Conservation (phyloP, 208 protist genomes). For the Endotrypanum monterogeii region DNA sequence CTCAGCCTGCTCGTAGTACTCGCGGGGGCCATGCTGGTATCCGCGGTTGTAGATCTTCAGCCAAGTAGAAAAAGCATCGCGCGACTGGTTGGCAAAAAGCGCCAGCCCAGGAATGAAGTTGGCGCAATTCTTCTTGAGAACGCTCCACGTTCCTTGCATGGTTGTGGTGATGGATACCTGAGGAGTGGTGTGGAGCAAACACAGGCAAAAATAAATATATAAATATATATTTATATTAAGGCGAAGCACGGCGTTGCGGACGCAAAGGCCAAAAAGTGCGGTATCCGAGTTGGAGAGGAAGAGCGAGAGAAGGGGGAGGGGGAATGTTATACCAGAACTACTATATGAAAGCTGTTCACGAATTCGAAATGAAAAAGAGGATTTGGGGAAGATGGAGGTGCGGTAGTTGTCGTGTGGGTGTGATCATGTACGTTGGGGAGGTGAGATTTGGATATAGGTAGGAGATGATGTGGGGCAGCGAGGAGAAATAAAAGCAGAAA, state of each 20-base stretch:
- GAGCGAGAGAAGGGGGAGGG: no score
- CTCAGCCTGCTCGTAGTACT: constrained; percentile 83
- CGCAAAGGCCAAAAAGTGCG: no score
- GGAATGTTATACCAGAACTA: neutral
- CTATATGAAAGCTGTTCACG: neutral
- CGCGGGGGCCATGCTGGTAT: constrained; percentile 63
- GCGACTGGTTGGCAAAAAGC: constrained; percentile 59
- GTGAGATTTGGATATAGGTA: no score
- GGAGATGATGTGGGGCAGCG: no score
- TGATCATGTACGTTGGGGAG: no score
- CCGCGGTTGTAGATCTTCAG: constrained; percentile 84
- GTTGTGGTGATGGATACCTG: neutral
- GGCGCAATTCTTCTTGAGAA: constrained; percentile 80
- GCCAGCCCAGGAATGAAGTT: constrained; percentile 72
- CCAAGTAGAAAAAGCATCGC: constrained; percentile 72
- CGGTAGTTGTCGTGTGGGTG: neutral
- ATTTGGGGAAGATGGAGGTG: neutral
- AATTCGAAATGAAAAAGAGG: neutral
- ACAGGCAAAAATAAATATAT: neutral
- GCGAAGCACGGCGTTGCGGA: no score
- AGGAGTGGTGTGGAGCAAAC: constrained; percentile 4
- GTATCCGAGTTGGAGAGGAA: no score
- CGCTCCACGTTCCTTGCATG: constrained; percentile 84
- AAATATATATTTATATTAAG: no score
- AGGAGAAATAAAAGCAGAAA: neutral